Conservation (phyloP, 1,139 yeast species). For the Pichia sorboxylosa region DNA sequence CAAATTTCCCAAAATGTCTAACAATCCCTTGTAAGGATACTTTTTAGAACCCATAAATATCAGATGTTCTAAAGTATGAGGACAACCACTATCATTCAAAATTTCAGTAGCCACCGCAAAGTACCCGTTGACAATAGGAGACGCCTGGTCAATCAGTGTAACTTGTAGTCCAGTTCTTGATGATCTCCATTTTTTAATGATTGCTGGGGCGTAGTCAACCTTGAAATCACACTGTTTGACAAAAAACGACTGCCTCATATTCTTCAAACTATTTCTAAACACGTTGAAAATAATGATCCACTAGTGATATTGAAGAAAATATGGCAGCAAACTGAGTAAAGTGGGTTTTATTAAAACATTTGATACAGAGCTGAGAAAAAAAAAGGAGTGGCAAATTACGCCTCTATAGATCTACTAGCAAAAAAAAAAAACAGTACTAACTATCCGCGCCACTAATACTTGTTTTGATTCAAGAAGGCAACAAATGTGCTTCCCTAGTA, state of each 20-base stretch:
- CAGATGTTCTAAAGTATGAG: constrained; percentile 92
- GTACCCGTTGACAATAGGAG: constrained; percentile 86
- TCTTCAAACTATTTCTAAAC: not conserved
- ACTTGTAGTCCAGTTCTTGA: constrained; percentile 72
- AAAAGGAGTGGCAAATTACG: no score
- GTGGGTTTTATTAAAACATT: no score
- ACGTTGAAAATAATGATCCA: no score
- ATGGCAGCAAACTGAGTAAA: no score
- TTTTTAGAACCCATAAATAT: constrained; percentile 88
- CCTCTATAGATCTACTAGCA: no score
- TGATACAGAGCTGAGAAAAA: no score
- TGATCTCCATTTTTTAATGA: constrained; percentile 63
- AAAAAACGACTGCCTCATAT: constrained; percentile 22
- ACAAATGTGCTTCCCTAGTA: no score
- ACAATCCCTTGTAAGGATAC: constrained; percentile 83
- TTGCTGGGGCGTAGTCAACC: constrained; percentile 52
- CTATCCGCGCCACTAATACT: no score
- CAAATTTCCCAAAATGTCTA: constrained; percentile 78
- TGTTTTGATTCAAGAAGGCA: no score
- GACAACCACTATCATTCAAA: constrained; percentile 76
- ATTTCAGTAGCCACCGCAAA: constrained; percentile 94
- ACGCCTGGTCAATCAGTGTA: constrained; percentile 64
- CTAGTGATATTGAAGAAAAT: no score
- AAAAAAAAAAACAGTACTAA: no score
- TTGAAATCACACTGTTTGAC: constrained; percentile 39